Evolutionary conservation across 2,329 filamentous ascomycete genomes (phyloP).

Genomic region (Aspergillus puulaauensis): DNA sequence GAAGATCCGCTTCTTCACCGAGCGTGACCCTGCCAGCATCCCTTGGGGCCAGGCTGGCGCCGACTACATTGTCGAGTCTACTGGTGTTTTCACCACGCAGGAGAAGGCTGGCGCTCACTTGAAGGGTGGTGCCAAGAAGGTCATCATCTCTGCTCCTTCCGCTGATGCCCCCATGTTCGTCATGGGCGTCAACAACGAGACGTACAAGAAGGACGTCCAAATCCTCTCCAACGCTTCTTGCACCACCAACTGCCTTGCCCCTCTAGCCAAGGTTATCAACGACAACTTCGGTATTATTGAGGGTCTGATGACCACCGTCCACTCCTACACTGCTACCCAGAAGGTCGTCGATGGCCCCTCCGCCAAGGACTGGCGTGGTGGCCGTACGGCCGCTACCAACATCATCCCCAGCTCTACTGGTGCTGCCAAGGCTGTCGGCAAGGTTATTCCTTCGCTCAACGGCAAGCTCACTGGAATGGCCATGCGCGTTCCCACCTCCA

Average conservation of each 20-base stretch:
- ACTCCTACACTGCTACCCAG: constrained; percentile 99
- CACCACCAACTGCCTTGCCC: constrained; percentile 99
- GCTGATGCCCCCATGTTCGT: constrained; percentile 98
- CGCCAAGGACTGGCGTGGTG: constrained; percentile 98
- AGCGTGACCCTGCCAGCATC: constrained; percentile 86
- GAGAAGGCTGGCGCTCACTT: constrained; percentile 95
- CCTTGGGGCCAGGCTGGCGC: constrained; percentile 86
- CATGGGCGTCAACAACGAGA: constrained; percentile 97
- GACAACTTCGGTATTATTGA: constrained; percentile 97
- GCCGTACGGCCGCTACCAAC: constrained; percentile 97
- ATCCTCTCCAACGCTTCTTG: constrained; percentile 99
- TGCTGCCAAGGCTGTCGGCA: constrained; percentile 99
- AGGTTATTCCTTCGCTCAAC: constrained; percentile 97
- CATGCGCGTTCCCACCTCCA: constrained; percentile 97
- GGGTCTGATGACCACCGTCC: constrained; percentile 99
- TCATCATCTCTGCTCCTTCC: constrained; percentile 63
- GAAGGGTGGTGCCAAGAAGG: constrained; percentile 97
- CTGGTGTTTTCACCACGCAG: constrained; percentile 97
- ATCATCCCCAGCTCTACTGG: constrained; percentile 99
- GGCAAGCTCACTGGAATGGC: constrained; percentile 99
- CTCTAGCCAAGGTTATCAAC: constrained; percentile 98
- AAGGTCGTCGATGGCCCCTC: constrained; percentile 99
- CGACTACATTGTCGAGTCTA: constrained; percentile 95
- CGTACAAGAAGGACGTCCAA: constrained; percentile 84
- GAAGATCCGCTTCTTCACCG: constrained; percentile 89